Evolutionary conservation across 306 rosid genomes (phyloP).

Genomic region (Casuarina equisetifolia): DNA sequence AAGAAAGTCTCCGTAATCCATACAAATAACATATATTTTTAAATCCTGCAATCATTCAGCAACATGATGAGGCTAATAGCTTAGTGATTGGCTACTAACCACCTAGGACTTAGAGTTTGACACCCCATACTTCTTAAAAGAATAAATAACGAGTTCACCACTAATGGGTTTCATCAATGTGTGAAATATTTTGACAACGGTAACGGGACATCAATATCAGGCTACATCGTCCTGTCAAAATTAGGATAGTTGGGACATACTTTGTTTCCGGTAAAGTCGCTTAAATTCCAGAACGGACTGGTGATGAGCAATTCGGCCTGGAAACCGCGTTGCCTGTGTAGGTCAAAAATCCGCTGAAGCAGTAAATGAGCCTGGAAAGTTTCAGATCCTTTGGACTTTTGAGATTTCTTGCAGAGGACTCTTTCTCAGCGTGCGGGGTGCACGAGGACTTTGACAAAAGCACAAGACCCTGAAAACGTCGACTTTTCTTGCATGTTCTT

Average conservation of each 20-base stretch:
- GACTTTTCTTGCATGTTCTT: constrained; percentile 9
- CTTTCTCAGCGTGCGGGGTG: constrained; percentile 22
- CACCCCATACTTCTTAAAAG: no score
- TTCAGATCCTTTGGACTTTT: constrained; percentile 26
- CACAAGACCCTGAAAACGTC: constrained; percentile 21
- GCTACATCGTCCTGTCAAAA: no score
- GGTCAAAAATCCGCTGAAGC: constrained; percentile 18
- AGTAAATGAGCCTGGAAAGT: constrained; percentile 43
- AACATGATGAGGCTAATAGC: no score
- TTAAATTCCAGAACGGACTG: not conserved
- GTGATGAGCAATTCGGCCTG: not conserved
- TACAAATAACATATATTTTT: no score
- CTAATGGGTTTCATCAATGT: not conserved
- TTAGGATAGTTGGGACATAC: not conserved
- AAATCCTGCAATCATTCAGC: no score
- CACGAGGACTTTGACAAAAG: constrained; percentile 19
- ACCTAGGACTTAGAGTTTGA: no score
- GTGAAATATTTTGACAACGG: not conserved
- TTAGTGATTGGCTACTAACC: no score
- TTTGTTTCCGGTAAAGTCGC: constrained; percentile 30
- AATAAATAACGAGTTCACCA: no score
- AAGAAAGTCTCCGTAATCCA: no score
- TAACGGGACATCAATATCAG: constrained; percentile 6
- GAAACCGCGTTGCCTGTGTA: constrained; percentile 20
- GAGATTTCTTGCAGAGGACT: constrained; percentile 38